phyloP scores from a whole-genome alignment of 140 eudicot species.

The Erigeron philadelphicus region DNA sequence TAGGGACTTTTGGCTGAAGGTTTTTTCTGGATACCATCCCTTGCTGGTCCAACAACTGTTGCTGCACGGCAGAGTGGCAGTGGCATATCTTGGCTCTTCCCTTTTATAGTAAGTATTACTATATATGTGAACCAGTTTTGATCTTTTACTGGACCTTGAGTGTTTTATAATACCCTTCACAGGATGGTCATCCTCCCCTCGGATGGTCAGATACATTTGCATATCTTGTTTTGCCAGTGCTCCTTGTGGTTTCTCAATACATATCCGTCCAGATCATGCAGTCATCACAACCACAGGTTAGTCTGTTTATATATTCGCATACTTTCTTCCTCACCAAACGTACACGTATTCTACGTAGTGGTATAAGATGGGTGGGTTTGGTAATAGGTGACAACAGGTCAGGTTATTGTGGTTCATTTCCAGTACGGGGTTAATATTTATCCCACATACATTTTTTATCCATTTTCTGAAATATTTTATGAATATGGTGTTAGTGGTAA shows the following conservation, averaged over 20 bases:
- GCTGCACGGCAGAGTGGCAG: constrained; percentile 91
- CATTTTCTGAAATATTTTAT: background rate
- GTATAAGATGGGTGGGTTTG: background rate
- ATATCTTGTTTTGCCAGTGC: constrained; percentile 84
- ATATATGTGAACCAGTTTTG: background rate
- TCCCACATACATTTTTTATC: background rate
- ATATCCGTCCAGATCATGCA: constrained; percentile 89
- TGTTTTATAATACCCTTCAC: constrained; percentile 17
- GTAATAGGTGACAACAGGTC: too few species aligned
- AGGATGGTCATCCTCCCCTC: constrained; percentile 97
- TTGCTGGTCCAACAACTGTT: constrained; percentile 90
- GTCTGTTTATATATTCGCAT: background rate
- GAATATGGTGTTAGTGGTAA: background rate
- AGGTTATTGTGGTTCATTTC: background rate
- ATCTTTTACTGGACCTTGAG: background rate
- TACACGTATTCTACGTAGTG: too few species aligned
- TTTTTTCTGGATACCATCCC: constrained; percentile 97
- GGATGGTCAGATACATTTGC: constrained; percentile 97
- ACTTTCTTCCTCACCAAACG: background rate
- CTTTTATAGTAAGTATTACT: constrained; percentile 65
- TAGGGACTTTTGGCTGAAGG: constrained; percentile 95
- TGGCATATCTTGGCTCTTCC: constrained; percentile 95
- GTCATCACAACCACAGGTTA: constrained; percentile 87
- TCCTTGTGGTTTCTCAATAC: constrained; percentile 72
- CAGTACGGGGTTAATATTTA: background rate